These are phyloP conservation scores for Gossypium trilobum DNA, from an alignment of 441 rosid genomes.

Conservation along the genomic window DNA sequence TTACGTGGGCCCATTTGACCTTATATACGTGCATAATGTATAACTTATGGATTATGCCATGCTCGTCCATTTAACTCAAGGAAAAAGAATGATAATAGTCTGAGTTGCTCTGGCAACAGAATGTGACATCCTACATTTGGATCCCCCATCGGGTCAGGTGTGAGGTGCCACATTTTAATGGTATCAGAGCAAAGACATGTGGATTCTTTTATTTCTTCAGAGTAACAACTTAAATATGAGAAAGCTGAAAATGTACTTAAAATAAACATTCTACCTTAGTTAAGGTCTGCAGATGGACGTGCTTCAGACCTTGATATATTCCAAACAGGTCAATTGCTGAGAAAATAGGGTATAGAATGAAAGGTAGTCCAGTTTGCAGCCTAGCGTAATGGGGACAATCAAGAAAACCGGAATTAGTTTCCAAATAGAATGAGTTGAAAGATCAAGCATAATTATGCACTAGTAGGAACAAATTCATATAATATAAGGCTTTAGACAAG, in stretches of 20 bases:
- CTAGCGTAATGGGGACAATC: constrained; percentile 27
- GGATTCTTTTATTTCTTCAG: neutral
- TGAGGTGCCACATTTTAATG: neutral
- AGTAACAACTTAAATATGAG: neutral
- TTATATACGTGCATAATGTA: neutral
- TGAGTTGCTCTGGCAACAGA: neutral
- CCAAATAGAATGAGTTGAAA: neutral
- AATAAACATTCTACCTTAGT: constrained; percentile 48
- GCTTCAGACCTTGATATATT: constrained; percentile 76
- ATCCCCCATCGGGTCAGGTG: neutral
- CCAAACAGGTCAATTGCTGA: constrained; percentile 73
- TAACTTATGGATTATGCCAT: neutral
- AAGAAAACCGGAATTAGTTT: constrained; percentile 15
- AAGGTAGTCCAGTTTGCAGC: constrained; percentile 64
- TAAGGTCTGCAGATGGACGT: constrained; percentile 75
- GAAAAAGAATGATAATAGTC: neutral
- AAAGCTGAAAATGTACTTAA: neutral
- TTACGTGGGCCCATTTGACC: neutral
- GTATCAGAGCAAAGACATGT: neutral
- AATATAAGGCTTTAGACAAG: neutral
- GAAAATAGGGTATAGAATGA: constrained; percentile 65
- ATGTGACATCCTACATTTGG: neutral
- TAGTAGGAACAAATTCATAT: neutral
- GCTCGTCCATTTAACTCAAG: neutral
- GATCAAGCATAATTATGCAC: constrained; percentile 9